Evolutionary conservation across 805 yeast genomes (phyloP).

Genomic region (Ogataea trehaloabstinens): DNA sequence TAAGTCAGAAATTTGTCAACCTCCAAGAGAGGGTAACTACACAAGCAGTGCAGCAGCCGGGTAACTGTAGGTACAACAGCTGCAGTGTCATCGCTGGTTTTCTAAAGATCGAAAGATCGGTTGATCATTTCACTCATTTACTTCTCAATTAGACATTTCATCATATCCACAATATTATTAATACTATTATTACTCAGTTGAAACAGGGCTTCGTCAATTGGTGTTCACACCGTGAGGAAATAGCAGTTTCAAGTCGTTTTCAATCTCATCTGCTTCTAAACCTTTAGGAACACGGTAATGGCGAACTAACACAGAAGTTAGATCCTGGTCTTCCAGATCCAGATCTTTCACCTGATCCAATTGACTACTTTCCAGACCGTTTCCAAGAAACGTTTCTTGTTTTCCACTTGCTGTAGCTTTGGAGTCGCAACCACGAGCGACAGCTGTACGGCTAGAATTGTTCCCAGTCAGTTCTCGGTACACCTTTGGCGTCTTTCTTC

Average conservation of each 20-base stretch:
- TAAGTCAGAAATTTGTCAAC: too few species aligned
- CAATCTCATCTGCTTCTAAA: slow-evolving; percentile 26
- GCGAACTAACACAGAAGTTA: slow-evolving; percentile 22
- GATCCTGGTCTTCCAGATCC: slow-evolving; percentile 18
- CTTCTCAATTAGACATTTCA: too few species aligned
- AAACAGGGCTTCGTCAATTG: too few species aligned
- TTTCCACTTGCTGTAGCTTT: neutral
- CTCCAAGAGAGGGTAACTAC: too few species aligned
- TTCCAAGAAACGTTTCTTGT: neutral
- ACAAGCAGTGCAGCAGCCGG: too few species aligned
- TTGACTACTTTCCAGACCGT: neutral
- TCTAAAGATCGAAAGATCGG: too few species aligned
- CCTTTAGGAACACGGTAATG: slow-evolving; percentile 29
- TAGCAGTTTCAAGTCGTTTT: slow-evolving; percentile 22
- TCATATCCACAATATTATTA: too few species aligned
- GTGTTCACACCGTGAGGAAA: too few species aligned
- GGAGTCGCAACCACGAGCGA: neutral
- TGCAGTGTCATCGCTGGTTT: too few species aligned
- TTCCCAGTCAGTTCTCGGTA: neutral
- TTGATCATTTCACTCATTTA: too few species aligned
- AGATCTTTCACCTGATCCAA: slow-evolving; percentile 1
- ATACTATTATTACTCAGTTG: too few species aligned
- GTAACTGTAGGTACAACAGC: too few species aligned
- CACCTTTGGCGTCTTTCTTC: neutral
- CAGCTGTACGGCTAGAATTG: neutral